Evolutionary conservation across 1,284 basidiomycete genomes (phyloP).

Genomic region (Rhodotorula sp.): DNA sequence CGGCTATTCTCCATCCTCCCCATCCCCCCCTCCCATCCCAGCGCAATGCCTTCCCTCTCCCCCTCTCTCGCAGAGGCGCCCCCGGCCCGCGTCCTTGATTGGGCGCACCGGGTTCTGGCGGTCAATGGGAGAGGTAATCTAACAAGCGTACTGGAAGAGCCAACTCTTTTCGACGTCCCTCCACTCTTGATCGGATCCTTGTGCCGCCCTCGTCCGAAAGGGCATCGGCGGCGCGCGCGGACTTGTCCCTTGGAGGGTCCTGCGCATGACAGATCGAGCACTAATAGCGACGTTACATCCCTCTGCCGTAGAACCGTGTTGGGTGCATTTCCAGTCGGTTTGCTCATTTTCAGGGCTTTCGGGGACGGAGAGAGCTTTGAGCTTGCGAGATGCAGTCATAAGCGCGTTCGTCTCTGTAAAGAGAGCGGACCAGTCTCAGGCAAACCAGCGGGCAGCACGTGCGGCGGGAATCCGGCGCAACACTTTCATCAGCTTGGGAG

Average conservation of each 20-base stretch:
- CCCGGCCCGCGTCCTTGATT: slow-evolving; percentile 11
- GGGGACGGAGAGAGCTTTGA: too few species aligned
- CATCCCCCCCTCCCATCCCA: neutral
- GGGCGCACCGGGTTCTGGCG: neutral
- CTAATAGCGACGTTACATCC: slow-evolving; percentile 32
- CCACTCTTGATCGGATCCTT: slow-evolving; percentile 30
- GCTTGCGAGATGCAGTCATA: too few species aligned
- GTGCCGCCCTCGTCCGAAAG: too few species aligned
- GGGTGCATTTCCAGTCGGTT: too few species aligned
- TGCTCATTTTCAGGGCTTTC: too few species aligned
- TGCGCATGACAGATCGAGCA: slow-evolving; percentile 31
- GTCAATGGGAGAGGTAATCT: slow-evolving; percentile 16
- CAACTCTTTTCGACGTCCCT: slow-evolving; percentile 17
- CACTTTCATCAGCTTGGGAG: too few species aligned
- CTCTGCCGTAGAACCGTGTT: too few species aligned
- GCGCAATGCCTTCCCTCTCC: slow-evolving; percentile 27
- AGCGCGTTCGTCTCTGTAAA: too few species aligned
- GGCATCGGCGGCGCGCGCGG: neutral
- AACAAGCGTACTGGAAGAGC: slow-evolving; percentile 25
- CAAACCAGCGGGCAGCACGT: too few species aligned
- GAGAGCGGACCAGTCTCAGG: too few species aligned
- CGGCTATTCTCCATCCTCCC: neutral
- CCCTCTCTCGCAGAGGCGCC: slow-evolving; percentile 17
- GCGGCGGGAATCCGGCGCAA: too few species aligned
- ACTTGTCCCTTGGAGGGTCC: neutral